Base-by-base conservation (phyloP, 345 rosid genomes). In the Gossypium arboreum region DNA sequence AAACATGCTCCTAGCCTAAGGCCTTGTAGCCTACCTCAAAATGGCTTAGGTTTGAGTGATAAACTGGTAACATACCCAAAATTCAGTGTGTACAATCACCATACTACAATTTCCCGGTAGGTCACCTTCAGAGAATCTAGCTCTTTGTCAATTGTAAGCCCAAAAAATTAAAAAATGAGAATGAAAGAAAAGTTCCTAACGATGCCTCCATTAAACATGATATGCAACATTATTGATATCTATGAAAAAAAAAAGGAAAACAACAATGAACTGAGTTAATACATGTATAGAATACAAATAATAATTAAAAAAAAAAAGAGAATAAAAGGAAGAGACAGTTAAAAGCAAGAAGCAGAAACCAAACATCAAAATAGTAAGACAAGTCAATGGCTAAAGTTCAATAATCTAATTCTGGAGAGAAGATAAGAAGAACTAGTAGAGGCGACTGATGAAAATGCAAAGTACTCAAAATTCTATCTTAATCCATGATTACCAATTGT, bases 311-410 rank as follows among this genome's bases (percentile, higher is more conserved):
- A 70, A 70, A 70, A 24, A 55, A n/a, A n/a, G 1, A 1, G 1
- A 22, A 22, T 22, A 22, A 27, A 27, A 27, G 0, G 39, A 7
- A 73, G 47, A 73, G 15, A 25, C 24, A 22, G 47, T 24, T 48
- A 59, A 73, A 61, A 48, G 61, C 76, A 62, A 62, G 39, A n/a
- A 50, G 76, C 60, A 45, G 56, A 73, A 50, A 62, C 69, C 68
- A 47, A 73, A 73, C 24, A 9, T 20, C 41, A 51, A 34, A 52
- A 70, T 29, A 34, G 43, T 11, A 22, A 59, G 20, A 73, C 12
- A 44, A 44, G 6, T 17, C 56, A 25, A 50, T 27, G 66, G 22
- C 48, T 44, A 25, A 22, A 20, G 10, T 57, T 52, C 57, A 66
- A 41, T 34, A 44, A 65, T 25, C 56, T 13, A 25, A 68, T 25